phyloP scores from a whole-genome alignment of 1,284 basidiomycete genomes.

The Apiotrichum laibachii region DNA sequence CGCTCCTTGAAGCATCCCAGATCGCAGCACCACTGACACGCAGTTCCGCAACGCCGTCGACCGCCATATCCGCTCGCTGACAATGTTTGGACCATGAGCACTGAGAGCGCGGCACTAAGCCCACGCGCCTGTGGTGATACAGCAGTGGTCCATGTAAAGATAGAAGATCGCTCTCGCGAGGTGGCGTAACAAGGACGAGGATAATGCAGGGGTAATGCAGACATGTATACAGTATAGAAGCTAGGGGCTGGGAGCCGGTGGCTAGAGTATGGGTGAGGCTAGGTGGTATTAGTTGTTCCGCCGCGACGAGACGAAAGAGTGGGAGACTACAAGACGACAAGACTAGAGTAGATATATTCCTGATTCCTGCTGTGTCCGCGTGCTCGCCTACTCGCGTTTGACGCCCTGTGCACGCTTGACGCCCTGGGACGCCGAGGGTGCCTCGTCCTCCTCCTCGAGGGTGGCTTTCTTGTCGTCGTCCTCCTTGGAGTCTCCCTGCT shows the following conservation, averaged over 20 bases:
- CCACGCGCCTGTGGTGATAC: not conserved
- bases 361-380: not conserved
- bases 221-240: not conserved
- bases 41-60: slow-evolving; percentile 81
- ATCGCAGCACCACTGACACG: slow-evolving; percentile 4
- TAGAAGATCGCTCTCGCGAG: too few species aligned
- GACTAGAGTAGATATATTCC: not conserved
- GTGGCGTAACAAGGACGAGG: too few species aligned
- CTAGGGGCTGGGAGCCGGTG: too few species aligned
- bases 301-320: not conserved
- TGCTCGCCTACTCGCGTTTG: slow-evolving; percentile 4
- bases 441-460: slow-evolving; percentile 11
- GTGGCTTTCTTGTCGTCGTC: slow-evolving; percentile 8
- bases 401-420: slow-evolving; percentile 1
- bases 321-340: not conserved
- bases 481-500: slow-evolving; percentile 40
- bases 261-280: not conserved
- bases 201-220: not conserved
- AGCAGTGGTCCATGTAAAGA: not conserved
- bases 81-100: slow-evolving; percentile 40
- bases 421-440: slow-evolving; percentile 11
- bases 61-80: slow-evolving; percentile 59
- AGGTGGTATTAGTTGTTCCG: too few species aligned
- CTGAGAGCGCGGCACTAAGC: not conserved
- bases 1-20: not conserved